phyloP scores from a whole-genome alignment of 2,329 filamentous ascomycete genomes.

The Thielaviopsis populi region DNA sequence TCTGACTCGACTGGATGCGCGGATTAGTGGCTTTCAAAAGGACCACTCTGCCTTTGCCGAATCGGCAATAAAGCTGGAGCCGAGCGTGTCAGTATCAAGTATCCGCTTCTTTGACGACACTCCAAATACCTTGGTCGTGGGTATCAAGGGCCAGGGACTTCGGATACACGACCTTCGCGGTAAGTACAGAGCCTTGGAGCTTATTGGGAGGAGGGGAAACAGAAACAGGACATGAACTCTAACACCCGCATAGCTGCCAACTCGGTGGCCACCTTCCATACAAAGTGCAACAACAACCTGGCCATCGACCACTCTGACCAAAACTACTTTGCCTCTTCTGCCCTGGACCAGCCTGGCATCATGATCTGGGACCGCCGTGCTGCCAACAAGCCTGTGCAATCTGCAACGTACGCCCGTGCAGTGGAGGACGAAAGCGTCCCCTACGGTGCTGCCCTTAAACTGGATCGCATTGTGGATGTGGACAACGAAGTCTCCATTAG shows the following conservation, averaged over 20 bases:
- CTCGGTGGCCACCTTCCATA: constrained; percentile 44
- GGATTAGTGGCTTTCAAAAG: constrained; percentile 31
- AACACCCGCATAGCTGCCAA: constrained; percentile 31
- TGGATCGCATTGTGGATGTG: constrained; percentile 42
- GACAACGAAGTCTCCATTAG: constrained; percentile 34
- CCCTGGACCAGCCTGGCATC: constrained; percentile 56
- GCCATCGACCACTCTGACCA: constrained; percentile 66
- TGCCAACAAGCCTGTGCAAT: constrained; percentile 37
- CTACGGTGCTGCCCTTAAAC: constrained; percentile 45
- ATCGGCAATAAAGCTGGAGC: constrained; percentile 44
- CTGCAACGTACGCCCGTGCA: constrained; percentile 39
- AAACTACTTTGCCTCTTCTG: constrained; percentile 73
- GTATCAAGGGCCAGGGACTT: constrained; percentile 60
- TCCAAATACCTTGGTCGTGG: constrained; percentile 59
- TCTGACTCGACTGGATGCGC: constrained; percentile 35
- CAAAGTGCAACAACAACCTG: constrained; percentile 54
- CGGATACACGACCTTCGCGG: constrained; percentile 67
- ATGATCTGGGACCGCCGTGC: constrained; percentile 65
- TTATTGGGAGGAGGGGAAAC: background rate
- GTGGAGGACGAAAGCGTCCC: constrained; percentile 46
- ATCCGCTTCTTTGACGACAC: constrained; percentile 69
- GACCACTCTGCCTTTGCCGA: constrained; percentile 31
- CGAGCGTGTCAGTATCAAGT: constrained; percentile 62
- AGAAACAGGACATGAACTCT: constrained; percentile 19
- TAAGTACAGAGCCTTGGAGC: constrained; percentile 24